Evolutionary conservation across 1,284 basidiomycete species (phyloP).

Genomic region (Violaceomyces palustris): DNA sequence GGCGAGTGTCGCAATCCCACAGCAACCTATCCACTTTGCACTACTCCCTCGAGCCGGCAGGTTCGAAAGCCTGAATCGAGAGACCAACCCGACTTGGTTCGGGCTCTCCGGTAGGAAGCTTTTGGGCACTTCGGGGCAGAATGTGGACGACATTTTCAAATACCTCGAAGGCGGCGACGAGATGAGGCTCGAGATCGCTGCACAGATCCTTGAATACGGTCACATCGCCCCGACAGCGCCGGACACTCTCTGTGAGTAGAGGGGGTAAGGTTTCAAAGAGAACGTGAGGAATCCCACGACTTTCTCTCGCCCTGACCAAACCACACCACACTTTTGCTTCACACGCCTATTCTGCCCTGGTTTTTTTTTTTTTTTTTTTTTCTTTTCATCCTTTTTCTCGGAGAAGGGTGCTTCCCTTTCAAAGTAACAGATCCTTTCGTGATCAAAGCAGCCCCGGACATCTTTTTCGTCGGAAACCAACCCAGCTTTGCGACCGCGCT

Average conservation of each 20-base stretch:
- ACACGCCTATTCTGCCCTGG: neutral
- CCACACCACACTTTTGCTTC: too few relatives aligned
- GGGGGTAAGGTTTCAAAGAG: too few relatives aligned
- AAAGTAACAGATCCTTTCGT: conserved; percentile 84
- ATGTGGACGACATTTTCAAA: conserved; percentile 89
- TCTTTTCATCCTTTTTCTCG: too few relatives aligned
- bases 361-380: neutral
- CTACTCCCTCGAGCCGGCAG: conserved; percentile 68
- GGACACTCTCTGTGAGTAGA: conserved; percentile 90
- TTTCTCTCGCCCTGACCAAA: too few relatives aligned
- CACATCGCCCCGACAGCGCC: conserved; percentile 97
- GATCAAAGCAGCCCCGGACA: conserved; percentile 72
- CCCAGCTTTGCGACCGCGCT: conserved; percentile 57
- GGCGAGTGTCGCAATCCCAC: conserved; percentile 79
- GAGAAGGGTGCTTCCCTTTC: conserved; percentile 84
- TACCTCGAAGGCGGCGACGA: conserved; percentile 60
- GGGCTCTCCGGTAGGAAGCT: conserved; percentile 59
- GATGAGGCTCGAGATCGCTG: conserved; percentile 64
- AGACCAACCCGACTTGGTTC: conserved; percentile 87
- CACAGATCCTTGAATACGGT: conserved; percentile 80
- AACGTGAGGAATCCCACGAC: too few relatives aligned
- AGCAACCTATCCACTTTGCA: conserved; percentile 83
- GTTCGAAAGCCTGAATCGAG: conserved; percentile 66
- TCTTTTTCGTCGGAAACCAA: conserved; percentile 92
- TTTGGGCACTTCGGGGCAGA: conserved; percentile 82